phyloP scores from a whole-genome alignment of 1,284 basidiomycete genomes.

The Microbotryum violaceum region DNA sequence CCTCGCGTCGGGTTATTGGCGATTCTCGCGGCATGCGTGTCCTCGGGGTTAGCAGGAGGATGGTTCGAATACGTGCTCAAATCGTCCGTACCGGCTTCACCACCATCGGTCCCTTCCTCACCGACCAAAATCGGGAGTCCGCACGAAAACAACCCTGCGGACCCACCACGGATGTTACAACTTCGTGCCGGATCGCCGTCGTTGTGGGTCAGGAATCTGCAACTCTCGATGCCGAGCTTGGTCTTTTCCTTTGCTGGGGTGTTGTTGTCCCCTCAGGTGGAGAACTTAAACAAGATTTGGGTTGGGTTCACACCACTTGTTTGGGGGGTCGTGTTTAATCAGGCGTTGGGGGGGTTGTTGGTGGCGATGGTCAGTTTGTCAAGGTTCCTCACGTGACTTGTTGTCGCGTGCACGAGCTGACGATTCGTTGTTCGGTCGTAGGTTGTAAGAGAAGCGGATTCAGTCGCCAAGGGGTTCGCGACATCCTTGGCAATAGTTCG shows the following conservation, averaged over 20 bases:
- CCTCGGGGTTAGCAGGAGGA: constrained; percentile 31
- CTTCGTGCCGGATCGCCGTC: constrained; percentile 10
- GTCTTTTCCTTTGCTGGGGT: constrained; percentile 28
- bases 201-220: constrained; percentile 30
- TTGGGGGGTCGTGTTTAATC: constrained; percentile 34
- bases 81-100: background rate
- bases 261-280: constrained; percentile 7
- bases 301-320: constrained; percentile 26
- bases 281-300: background rate
- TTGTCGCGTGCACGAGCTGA: background rate
- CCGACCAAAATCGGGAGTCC: background rate
- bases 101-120: constrained; percentile 5
- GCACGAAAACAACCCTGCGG: background rate
- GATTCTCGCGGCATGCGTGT: constrained; percentile 32
- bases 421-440: background rate
- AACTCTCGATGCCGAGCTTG: constrained; percentile 33
- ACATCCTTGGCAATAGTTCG: constrained; percentile 33
- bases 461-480: constrained; percentile 35
- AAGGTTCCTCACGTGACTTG: too few species aligned
- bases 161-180: background rate
- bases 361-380: constrained; percentile 27
- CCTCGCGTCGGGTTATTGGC: constrained; percentile 27
- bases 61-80: constrained; percentile 33
- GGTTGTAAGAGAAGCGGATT: constrained; percentile 32
- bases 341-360: constrained; percentile 33